Evolutionary conservation across 192 early-diverging fungal genomes (phyloP).

Genomic region (Linnemannia exigua): DNA sequence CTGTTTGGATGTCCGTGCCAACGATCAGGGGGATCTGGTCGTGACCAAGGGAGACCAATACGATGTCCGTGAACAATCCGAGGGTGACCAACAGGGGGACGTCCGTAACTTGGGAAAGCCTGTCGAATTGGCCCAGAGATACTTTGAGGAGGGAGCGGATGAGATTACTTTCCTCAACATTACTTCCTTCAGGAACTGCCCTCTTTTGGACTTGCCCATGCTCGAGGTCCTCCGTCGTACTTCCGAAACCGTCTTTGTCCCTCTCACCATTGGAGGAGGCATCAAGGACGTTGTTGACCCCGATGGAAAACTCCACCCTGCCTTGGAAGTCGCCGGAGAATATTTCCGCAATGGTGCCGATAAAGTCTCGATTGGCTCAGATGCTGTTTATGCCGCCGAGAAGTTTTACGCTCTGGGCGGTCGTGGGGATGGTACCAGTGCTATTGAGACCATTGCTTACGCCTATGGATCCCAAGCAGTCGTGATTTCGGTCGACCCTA

Average conservation of each 20-base stretch:
- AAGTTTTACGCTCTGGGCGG: constrained; percentile 75
- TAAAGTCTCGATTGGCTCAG: constrained; percentile 99
- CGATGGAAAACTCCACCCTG: constrained; percentile 82
- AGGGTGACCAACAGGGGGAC: constrained; percentile 38
- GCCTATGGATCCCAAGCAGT: constrained; percentile 99
- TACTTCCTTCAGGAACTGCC: constrained; percentile 95
- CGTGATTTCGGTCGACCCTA: constrained; percentile 98
- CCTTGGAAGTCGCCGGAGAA: constrained; percentile 97
- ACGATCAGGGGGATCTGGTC: constrained; percentile 97
- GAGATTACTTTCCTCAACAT: constrained; percentile 99
- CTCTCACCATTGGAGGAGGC: constrained; percentile 98
- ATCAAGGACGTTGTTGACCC: constrained; percentile 95
- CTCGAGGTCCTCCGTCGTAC: constrained; percentile 91
- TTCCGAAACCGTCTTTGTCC: constrained; percentile 97
- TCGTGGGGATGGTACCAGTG: constrained; percentile 76
- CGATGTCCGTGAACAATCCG: constrained; percentile 89
- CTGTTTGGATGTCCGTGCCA: constrained; percentile 96
- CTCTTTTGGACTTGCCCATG: constrained; percentile 95
- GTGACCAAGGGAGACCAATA: constrained; percentile 99
- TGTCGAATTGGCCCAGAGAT: constrained; percentile 91
- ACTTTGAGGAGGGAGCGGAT: constrained; percentile 97
- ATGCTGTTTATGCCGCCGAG: constrained; percentile 99
- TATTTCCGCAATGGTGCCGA: constrained; percentile 99
- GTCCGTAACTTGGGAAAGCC: constrained; percentile 98
- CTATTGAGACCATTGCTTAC: constrained; percentile 95